Evolutionary conservation across 2,329 filamentous ascomycete genomes (phyloP).

Genomic region (Claviceps quebecensis): DNA sequence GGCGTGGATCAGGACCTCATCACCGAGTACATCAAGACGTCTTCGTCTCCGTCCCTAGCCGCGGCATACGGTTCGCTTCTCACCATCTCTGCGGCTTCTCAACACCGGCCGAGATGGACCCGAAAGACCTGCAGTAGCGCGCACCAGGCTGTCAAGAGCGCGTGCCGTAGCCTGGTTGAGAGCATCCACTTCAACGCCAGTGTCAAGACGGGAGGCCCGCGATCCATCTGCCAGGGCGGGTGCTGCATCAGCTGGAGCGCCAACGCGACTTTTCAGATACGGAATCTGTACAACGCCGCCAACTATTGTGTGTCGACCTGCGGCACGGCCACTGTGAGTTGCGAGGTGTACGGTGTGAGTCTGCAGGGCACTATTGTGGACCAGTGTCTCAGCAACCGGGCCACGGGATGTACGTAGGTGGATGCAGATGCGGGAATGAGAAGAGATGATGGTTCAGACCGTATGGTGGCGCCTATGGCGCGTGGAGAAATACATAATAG

Average conservation of each 20-base stretch:
- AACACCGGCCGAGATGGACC: background rate
- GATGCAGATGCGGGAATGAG: background rate
- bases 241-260: constrained; percentile 6
- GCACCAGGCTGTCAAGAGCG: background rate
- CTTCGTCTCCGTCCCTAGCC: constrained; percentile 1
- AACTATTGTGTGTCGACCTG: constrained; percentile 1
- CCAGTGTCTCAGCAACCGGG: constrained; percentile 5
- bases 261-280: constrained; percentile 2
- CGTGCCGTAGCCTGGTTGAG: background rate
- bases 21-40: constrained; percentile 2
- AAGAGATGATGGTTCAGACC: too few relatives aligned
- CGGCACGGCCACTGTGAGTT: constrained; percentile 1
- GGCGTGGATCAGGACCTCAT: constrained; percentile 1
- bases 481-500: background rate
- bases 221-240: constrained; percentile 1
- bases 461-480: background rate
- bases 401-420: constrained; percentile 1
- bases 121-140: background rate
- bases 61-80: constrained; percentile 2
- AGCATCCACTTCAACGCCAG: constrained; percentile 2
- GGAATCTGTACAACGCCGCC: constrained; percentile 1
- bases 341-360: background rate
- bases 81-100: background rate
- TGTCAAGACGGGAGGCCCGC: constrained; percentile 1
- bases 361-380: constrained; percentile 1